Evolutionary conservation across 805 yeast genomes (phyloP).

Genomic region (Grigorovia humatica): DNA sequence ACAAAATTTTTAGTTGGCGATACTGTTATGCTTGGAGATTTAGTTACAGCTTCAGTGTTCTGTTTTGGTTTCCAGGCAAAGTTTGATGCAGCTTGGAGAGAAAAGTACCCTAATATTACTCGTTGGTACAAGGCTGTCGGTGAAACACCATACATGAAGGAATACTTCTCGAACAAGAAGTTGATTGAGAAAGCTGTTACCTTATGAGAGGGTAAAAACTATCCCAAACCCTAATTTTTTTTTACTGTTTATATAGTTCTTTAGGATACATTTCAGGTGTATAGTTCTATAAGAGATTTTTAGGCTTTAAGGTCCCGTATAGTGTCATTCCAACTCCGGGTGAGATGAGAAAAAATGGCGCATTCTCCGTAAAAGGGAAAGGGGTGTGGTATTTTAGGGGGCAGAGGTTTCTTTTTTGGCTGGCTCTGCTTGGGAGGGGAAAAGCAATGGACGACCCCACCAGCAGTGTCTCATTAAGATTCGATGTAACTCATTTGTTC

Average conservation of each 20-base stretch:
- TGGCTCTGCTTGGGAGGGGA: too few species aligned
- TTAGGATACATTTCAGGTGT: too few species aligned
- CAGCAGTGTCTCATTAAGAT: background rate
- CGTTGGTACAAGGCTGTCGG: conserved; percentile 7
- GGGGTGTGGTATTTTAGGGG: background rate
- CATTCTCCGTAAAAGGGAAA: background rate
- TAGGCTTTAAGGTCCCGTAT: background rate
- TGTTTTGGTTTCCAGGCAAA: conserved; percentile 33
- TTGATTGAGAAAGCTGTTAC: background rate
- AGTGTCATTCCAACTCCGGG: too few species aligned
- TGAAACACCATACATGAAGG: conserved; percentile 6
- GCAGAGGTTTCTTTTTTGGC: too few species aligned
- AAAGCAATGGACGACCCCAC: too few species aligned
- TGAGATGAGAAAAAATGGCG: too few species aligned
- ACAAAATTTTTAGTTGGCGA: conserved; percentile 66
- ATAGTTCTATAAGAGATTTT: too few species aligned
- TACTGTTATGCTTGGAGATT: conserved; percentile 33
- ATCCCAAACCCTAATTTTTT: background rate
- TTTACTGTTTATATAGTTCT: too few species aligned
- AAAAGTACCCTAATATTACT: conserved; percentile 44
- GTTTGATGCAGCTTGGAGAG: conserved; percentile 56
- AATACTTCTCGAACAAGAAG: conserved; percentile 2
- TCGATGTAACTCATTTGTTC: background rate
- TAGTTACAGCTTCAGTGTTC: conserved; percentile 12
- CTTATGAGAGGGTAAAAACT: background rate